A percentile compares a stretch with the other conserved stretches of the same genome.
Evolutionary conservation across 2,329 filamentous ascomycete species (phyloP).

Genomic region (Fusarium sambucinum): DNA sequence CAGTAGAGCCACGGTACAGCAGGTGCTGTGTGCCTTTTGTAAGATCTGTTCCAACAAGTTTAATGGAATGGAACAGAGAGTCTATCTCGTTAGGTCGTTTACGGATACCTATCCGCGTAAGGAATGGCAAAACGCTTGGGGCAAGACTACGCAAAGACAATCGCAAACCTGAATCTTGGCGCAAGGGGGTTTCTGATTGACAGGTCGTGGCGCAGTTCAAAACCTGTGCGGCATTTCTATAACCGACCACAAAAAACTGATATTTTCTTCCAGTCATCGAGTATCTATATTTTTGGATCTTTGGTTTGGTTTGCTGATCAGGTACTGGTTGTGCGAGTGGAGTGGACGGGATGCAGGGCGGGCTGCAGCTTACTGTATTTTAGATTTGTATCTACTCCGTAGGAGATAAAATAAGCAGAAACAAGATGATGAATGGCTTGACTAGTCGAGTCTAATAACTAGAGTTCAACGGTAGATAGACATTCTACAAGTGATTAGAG

Average conservation of each 20-base stretch:
- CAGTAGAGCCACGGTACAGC: background rate
- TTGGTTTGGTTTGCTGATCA: slow-evolving; percentile 20
- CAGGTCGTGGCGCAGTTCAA: slow-evolving; percentile 34
- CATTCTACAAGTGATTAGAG: background rate
- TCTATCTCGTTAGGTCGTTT: background rate
- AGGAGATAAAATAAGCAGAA: background rate
- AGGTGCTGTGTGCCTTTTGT: background rate
- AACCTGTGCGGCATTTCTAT: slow-evolving; percentile 22
- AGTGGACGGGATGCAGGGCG: slow-evolving; percentile 26
- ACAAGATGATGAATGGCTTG: slow-evolving; percentile 3
- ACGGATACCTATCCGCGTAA: background rate
- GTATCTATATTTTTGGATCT: slow-evolving; percentile 35
- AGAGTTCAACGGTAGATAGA: background rate
- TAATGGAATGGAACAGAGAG: slow-evolving; percentile 3
- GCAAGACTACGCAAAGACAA: slow-evolving; percentile 6
- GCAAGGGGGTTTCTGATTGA: slow-evolving; percentile 3
- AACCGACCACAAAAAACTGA: background rate
- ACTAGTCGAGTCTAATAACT: slow-evolving; percentile 2
- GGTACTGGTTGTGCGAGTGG: slow-evolving; percentile 16
- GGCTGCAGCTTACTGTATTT: slow-evolving; percentile 12
- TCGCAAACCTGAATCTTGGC: slow-evolving; percentile 22
- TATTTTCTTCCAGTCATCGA: background rate
- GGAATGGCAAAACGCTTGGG: slow-evolving; percentile 15
- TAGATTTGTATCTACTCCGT: background rate
- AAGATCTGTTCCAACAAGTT: background rate